Base-by-base conservation (phyloP, 148 eudicot genomes). In the Nyssa sinensis region DNA sequence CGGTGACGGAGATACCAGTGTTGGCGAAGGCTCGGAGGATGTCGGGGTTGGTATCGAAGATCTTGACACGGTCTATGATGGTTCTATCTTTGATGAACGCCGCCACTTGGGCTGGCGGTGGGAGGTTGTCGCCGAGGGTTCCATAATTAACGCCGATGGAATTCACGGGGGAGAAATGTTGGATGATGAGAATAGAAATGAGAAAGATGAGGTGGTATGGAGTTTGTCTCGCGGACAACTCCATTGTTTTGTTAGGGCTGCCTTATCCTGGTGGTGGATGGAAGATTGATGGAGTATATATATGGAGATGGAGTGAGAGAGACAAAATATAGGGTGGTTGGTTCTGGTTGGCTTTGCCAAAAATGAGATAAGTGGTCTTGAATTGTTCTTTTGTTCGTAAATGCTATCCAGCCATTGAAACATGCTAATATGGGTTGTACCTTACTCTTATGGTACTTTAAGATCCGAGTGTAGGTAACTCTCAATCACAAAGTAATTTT, bases 41-140 rank as follows among this genome's bases (percentile, higher is more conserved):
- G 33, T 88, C 90, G 0, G 87, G 85, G 79, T 91, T 90, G 64
- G 83, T 78, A 73, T 93, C 96, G 75, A 93, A 93, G 41, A 93
- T 62, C 77, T 89, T 93, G 69, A 93, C 78, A 1, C 80, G 81
- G 66, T 90, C 84, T 32, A 93, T 91, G 44, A 47, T 72, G 11
- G 98, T 93, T 34, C 75, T 75, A 21, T 83, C 78, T 30, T 79
- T 86, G 4, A 93, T 79, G 62, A 93, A 93, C 25, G 87, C 76
- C 0, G 98, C 98, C 34, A 93, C 98, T 47, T 87, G 88, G 30
- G 84, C 69, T 3, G 85, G 87, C 23, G 79, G 74, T 0, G 91
- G 93, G 80, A 80, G 84, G 75, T 85, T 81, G 83, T 87, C 64
- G 35, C 76, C 88, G 44, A 83, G 63, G 37, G 87, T 83, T 57